Conservation (phyloP, 306 rosid genomes). For the Dalbergia cochinchinensis region DNA sequence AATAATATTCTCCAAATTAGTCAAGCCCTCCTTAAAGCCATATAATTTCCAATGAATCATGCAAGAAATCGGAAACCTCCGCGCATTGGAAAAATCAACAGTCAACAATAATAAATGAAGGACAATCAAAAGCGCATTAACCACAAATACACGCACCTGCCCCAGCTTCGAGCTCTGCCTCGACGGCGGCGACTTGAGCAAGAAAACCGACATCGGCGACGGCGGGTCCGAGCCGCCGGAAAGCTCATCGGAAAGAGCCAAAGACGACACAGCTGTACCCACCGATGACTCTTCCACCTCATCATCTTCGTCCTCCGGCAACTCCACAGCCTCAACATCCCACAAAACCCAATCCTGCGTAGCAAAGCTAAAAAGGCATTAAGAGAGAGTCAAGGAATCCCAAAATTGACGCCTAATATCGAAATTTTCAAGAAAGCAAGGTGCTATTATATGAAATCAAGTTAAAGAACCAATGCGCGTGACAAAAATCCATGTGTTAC, state of each 20-base stretch:
- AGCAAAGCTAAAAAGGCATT: conserved; percentile 18
- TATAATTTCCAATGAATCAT: not conserved
- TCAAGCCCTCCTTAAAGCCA: too few species aligned
- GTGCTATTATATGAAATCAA: too few species aligned
- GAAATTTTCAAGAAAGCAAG: too few species aligned
- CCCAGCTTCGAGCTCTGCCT: conserved; percentile 35
- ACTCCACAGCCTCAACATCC: conserved; percentile 63
- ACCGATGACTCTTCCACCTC: conserved; percentile 42
- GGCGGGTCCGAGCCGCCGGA: conserved; percentile 43
- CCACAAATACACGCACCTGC: not conserved
- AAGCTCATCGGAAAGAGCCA: conserved; percentile 56
- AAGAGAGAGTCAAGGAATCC: not conserved
- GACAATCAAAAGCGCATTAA: not conserved
- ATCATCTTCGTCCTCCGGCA: conserved; percentile 39
- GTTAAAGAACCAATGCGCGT: too few species aligned
- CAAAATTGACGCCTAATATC: not conserved
- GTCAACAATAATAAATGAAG: not conserved
- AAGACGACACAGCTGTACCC: conserved; percentile 46
- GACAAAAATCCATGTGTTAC: too few species aligned
- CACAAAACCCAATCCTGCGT: conserved; percentile 75
- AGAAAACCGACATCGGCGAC: conserved; percentile 59
- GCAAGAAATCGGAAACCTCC: not conserved
- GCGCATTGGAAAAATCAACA: not conserved
- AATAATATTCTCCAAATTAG: too few species aligned
- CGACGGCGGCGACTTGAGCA: conserved; percentile 33